phyloP scores from a whole-genome alignment of 164 flowering plant species.

The Kalanchoe fedtschenkoi region DNA sequence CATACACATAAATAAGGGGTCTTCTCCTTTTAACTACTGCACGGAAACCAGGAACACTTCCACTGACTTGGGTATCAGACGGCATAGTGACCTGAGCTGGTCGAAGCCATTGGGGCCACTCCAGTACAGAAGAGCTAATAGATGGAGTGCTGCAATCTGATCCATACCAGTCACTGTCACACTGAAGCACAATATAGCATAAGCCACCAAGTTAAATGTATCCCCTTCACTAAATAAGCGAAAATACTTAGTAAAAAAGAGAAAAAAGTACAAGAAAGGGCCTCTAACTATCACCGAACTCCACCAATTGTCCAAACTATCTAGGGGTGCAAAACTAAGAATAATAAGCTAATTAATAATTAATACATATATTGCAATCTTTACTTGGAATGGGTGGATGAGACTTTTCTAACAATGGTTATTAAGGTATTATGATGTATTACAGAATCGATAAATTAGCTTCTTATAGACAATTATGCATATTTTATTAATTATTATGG shows the following conservation, averaged over 20 bases:
- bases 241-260: neutral
- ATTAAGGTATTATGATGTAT: too few relatives aligned
- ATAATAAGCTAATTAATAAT: too few relatives aligned
- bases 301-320: too few relatives aligned
- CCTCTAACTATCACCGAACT: too few relatives aligned
- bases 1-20: slow-evolving; percentile 90
- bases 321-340: too few relatives aligned
- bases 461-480: too few relatives aligned
- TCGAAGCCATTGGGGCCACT: slow-evolving; percentile 93
- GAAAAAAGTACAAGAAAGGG: too few relatives aligned
- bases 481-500: too few relatives aligned
- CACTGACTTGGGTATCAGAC: slow-evolving; percentile 17
- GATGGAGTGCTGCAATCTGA: slow-evolving; percentile 90
- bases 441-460: too few relatives aligned
- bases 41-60: slow-evolving; percentile 29
- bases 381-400: too few relatives aligned
- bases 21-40: slow-evolving; percentile 72
- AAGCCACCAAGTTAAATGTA: neutral
- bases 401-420: too few relatives aligned
- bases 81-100: slow-evolving; percentile 71
- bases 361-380: too few relatives aligned
- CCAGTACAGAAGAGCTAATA: slow-evolving; percentile 43
- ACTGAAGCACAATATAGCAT: slow-evolving; percentile 29
- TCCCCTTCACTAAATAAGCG: neutral
- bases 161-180: slow-evolving; percentile 88